These are phyloP conservation scores for Papiliotrema fonsecae DNA, from an alignment of 1,284 basidiomycete species.

Conservation along the genomic window DNA sequence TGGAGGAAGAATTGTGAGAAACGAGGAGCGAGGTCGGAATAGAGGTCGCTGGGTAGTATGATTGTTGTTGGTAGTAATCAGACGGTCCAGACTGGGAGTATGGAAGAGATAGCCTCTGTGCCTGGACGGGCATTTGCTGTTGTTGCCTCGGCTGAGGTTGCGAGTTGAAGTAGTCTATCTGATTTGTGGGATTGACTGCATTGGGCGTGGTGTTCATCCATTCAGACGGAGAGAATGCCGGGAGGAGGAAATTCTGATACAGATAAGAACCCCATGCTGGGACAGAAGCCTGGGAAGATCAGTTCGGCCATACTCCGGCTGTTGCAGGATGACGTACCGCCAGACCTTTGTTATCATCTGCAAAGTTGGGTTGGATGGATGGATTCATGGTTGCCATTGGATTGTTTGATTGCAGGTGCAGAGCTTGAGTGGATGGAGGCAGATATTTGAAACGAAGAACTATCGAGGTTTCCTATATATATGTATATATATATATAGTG, in stretches of 20 bases:
- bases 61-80: neutral
- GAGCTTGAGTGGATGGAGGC: too few species aligned
- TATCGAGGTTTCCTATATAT: too few species aligned
- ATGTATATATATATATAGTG: too few species aligned
- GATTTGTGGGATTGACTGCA: conserved; percentile 1
- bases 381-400: conserved; percentile 1
- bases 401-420: too few species aligned
- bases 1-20: conserved; percentile 2
- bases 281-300: neutral
- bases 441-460: too few species aligned
- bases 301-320: neutral
- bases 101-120: neutral
- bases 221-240: conserved; percentile 28
- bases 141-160: conserved; percentile 1
- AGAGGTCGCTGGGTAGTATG: conserved; percentile 6
- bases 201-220: conserved; percentile 18
- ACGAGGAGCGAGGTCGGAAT: conserved; percentile 34
- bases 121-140: neutral
- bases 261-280: conserved; percentile 42
- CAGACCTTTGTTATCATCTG: neutral
- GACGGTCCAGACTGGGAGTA: neutral
- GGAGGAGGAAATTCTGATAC: conserved; percentile 39
- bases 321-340: neutral
- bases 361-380: neutral
- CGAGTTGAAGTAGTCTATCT: conserved; percentile 3